phyloP scores from a whole-genome alignment of 306 rosid genomes.

The Canavalia ensiformis region DNA sequence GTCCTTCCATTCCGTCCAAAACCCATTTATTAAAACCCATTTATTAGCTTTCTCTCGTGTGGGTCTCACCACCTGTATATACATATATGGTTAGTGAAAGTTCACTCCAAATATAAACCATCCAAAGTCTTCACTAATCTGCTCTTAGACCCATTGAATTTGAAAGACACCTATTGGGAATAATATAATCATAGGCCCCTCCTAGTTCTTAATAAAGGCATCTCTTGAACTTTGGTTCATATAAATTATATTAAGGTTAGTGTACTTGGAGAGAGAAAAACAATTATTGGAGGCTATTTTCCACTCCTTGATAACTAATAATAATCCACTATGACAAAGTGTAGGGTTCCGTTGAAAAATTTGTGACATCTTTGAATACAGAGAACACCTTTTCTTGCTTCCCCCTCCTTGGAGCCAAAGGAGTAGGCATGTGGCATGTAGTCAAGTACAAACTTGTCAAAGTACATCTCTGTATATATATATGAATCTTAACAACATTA shows the following conservation, averaged over 20 bases:
- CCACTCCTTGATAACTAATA: conserved; percentile 15
- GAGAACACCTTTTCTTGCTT: background rate
- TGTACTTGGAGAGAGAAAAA: conserved; percentile 34
- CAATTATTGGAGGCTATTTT: conserved; percentile 28
- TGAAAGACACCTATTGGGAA: conserved; percentile 11
- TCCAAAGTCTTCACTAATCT: conserved; percentile 48
- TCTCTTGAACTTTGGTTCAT: conserved; percentile 57
- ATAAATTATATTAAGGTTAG: conserved; percentile 38
- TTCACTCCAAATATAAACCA: conserved; percentile 44
- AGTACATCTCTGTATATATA: background rate
- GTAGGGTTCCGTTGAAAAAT: conserved; percentile 22
- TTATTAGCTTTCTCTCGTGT: no score
- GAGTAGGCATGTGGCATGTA: background rate
- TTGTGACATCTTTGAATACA: background rate
- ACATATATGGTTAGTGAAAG: conserved; percentile 28
- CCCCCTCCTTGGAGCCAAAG: background rate
- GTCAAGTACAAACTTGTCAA: background rate
- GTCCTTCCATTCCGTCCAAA: no score
- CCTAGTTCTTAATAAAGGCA: conserved; percentile 53
- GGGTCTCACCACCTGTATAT: no score
- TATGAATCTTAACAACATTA: background rate
- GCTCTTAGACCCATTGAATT: conserved; percentile 61
- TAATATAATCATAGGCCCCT: conserved; percentile 33
- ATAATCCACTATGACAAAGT: background rate
- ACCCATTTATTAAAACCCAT: no score